A percentile compares a stretch with the other conserved stretches of the same genome.
Conservation (phyloP, 495 filamentous ascomycete genomes). For the Neurospora terricola region DNA sequence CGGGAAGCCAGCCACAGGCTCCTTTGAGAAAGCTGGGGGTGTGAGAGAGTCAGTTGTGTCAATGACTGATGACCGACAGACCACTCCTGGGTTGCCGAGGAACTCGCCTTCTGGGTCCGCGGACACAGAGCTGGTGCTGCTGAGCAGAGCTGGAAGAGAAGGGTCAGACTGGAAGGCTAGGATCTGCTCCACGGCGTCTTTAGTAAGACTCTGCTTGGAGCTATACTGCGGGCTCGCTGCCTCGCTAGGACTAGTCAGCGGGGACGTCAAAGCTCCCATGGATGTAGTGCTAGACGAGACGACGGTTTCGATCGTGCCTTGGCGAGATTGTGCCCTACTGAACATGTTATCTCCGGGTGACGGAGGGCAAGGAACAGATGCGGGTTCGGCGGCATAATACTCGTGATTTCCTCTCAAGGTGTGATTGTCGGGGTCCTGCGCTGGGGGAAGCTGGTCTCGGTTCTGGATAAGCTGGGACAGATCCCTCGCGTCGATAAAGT, state of each 20-base stretch:
- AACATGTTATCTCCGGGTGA: constrained; percentile 40
- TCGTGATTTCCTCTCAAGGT: background rate
- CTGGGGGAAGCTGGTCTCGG: constrained; percentile 7
- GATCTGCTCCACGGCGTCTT: constrained; percentile 47
- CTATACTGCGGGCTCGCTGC: constrained; percentile 48
- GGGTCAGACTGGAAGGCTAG: constrained; percentile 61
- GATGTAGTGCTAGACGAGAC: constrained; percentile 40
- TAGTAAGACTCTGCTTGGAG: constrained; percentile 40
- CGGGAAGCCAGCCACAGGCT: constrained; percentile 31
- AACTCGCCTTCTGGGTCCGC: constrained; percentile 47
- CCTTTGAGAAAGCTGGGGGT: constrained; percentile 38
- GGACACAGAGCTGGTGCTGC: constrained; percentile 73
- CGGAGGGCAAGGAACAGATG: constrained; percentile 30
- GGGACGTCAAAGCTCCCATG: constrained; percentile 28
- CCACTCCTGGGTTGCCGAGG: constrained; percentile 36
- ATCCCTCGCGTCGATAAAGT: constrained; percentile 18
- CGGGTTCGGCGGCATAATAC: constrained; percentile 7
- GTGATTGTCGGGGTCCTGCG: constrained; percentile 10
- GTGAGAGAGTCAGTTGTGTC: constrained; percentile 45
- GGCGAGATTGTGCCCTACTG: constrained; percentile 17
- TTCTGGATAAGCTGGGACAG: background rate
- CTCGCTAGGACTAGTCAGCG: constrained; percentile 39
- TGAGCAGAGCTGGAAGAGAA: constrained; percentile 65
- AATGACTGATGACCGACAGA: constrained; percentile 28
- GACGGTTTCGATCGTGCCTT: constrained; percentile 27